Percentiles rank a stretch among this genome's conserved stretches.
Conservation (phyloP, 192 early-diverging fungal genomes). For the Chytriomyces sp. region DNA sequence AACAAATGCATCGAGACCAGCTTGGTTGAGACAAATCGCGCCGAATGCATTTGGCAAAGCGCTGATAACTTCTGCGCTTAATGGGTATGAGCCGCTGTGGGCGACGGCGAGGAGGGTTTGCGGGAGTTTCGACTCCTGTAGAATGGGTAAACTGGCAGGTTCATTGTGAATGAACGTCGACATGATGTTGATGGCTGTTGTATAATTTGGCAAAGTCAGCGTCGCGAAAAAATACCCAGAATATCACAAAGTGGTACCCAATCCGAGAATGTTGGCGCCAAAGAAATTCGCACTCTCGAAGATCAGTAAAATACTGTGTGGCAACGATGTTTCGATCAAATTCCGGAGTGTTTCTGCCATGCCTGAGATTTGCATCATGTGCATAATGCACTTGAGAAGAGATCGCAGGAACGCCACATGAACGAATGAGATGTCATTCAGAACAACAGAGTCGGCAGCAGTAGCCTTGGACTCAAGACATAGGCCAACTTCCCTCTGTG, state of each 20-base stretch:
- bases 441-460: no score
- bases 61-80: slow-evolving; percentile 77
- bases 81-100: slow-evolving; percentile 72
- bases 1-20: slow-evolving; percentile 84
- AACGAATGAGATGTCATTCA: slow-evolving; percentile 67
- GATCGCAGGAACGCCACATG: slow-evolving; percentile 79
- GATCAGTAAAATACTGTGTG: slow-evolving; percentile 72
- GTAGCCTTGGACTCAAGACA: slow-evolving; percentile 40
- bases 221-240: not conserved
- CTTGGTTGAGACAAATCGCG: slow-evolving; percentile 90
- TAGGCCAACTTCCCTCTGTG: slow-evolving; percentile 61
- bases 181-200: slow-evolving; percentile 84
- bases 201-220: slow-evolving; percentile 8
- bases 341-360: slow-evolving; percentile 91
- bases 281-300: slow-evolving; percentile 78
- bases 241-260: slow-evolving; percentile 55
- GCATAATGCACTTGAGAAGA: slow-evolving; percentile 88
- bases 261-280: slow-evolving; percentile 82
- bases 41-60: slow-evolving; percentile 92
- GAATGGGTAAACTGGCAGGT: slow-evolving; percentile 89
- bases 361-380: slow-evolving; percentile 93
- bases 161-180: slow-evolving; percentile 98
- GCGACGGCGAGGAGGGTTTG: slow-evolving; percentile 75
- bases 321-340: slow-evolving; percentile 87
- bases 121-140: slow-evolving; percentile 91